Percentiles rank a stretch among this genome's conserved stretches.
These are phyloP conservation scores for Penicillium samsonianum DNA, from an alignment of 495 filamentous ascomycete genomes.

Conservation along the genomic window DNA sequence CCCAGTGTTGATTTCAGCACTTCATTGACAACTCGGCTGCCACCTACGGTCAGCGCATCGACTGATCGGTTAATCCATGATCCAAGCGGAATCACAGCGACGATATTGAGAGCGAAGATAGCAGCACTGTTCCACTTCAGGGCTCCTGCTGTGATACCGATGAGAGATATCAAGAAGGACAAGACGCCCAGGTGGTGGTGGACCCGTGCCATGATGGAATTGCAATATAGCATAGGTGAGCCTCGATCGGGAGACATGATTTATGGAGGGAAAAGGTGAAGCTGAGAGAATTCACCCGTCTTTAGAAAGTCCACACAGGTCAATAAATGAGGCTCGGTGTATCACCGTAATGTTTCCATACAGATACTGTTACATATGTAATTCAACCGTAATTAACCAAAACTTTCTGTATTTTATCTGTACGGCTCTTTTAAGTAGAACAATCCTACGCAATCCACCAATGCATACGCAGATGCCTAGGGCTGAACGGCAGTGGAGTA, in stretches of 20 bases:
- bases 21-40: constrained; percentile 15
- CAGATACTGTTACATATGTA: not conserved
- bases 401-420: constrained; percentile 9
- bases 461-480: not conserved
- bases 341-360: not conserved
- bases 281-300: not conserved
- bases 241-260: not conserved
- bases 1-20: constrained; percentile 33
- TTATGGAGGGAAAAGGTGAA: not conserved
- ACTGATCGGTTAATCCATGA: constrained; percentile 22
- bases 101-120: constrained; percentile 26
- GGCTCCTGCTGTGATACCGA: constrained; percentile 17
- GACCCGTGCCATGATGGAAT: constrained; percentile 1
- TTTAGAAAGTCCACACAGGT: not conserved
- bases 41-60: constrained; percentile 15
- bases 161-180: constrained; percentile 7
- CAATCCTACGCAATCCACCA: not conserved
- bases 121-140: constrained; percentile 6
- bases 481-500: not conserved
- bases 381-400: not conserved
- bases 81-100: constrained; percentile 19
- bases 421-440: not conserved
- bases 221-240: not conserved
- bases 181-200: not conserved
- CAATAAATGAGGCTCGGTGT: constrained; percentile 1